Base-by-base conservation (phyloP, 805 yeast species). In the Yamadazyma scolyti region DNA sequence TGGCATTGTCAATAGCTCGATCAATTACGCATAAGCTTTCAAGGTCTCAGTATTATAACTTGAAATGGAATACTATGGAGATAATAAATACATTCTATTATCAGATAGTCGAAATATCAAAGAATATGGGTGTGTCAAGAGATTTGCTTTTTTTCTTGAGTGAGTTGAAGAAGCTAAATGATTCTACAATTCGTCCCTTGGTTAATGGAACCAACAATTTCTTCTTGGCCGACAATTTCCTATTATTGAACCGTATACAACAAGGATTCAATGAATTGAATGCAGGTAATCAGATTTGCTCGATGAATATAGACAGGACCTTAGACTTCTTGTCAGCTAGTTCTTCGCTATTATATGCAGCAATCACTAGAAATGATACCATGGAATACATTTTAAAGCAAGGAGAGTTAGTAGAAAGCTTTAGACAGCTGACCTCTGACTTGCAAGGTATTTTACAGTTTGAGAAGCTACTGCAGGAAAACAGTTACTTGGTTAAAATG, bases 61-160 rank as follows among this genome's bases (percentile, higher is more conserved):
- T 39, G 14, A 33, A 23, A 20, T 54, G 71, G 55, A 51, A 50
- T 16, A 50, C 73, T 2, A 50, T 69, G 0, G 36, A 34, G 1
- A 40, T 49, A 9, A 46, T 77, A 20, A 45, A 64, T 9, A 44
- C 50, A 4, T 42, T 72, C 3, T 75, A 74, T 40, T 50, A 55
- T 5, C 33, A 35, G 3, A 52, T 75, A 16, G 54, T 77, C 14
- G 50, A 59, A 3, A 44, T 61, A 1, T 61, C 67, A 31, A 53
- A 64, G 10, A 69, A 65, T 21, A 47, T 75, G 22, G 88, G 89
- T 0, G 46, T 78, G 3, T 57, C 77, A 0, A 75, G 74, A 39
- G 87, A 82, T 33, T 67, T 78, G 27, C 66, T 69, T 2, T 77
- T 65, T 46, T 81, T 70, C 51, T 40, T 68, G 3, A 58, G 59